These are phyloP conservation scores for Paraphaeosphaeria sporulosa DNA, from an alignment of 2,329 filamentous ascomycete genomes.

Conservation along the genomic window DNA sequence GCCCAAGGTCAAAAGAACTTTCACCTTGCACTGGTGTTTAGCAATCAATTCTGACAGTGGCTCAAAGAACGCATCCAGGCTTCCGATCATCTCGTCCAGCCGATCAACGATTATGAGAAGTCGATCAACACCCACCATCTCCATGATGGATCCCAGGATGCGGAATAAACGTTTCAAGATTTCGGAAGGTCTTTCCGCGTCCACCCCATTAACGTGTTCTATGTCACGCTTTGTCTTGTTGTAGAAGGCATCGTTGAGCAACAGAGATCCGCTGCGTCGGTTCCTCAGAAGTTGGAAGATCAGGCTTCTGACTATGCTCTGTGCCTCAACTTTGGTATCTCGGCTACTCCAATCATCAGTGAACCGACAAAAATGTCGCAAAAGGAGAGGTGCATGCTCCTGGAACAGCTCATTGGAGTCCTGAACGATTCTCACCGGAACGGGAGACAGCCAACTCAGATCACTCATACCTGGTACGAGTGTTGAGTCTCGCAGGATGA, in stretches of 20 bases:
- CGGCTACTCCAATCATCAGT: neutral
- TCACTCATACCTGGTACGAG: neutral
- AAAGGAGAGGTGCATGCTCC: neutral
- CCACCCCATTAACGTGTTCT: neutral
- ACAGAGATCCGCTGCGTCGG: neutral
- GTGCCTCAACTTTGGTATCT: too few relatives aligned
- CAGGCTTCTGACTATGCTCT: neutral
- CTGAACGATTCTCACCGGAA: neutral
- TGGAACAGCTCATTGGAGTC: conserved; percentile 1
- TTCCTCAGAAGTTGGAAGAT: neutral
- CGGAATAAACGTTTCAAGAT: neutral
- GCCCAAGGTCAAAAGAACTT: neutral
- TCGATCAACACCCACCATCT: neutral
- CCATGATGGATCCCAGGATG: neutral
- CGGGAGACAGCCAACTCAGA: conserved; percentile 11
- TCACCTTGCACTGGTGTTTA: conserved; percentile 1
- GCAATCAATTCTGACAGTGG: conserved; percentile 9
- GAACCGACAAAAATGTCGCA: neutral
- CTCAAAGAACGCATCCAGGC: conserved; percentile 8
- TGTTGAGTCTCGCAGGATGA: conserved; percentile 8
- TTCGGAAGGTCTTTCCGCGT: neutral
- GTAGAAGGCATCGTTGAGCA: neutral
- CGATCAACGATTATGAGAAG: conserved; percentile 14
- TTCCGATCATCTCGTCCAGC: conserved; percentile 6
- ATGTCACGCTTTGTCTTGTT: neutral